A percentile compares a stretch with the other conserved stretches of the same genome.
Evolutionary conservation across 495 filamentous ascomycete species (phyloP).

Genomic region (Terfezia claveryi): DNA sequence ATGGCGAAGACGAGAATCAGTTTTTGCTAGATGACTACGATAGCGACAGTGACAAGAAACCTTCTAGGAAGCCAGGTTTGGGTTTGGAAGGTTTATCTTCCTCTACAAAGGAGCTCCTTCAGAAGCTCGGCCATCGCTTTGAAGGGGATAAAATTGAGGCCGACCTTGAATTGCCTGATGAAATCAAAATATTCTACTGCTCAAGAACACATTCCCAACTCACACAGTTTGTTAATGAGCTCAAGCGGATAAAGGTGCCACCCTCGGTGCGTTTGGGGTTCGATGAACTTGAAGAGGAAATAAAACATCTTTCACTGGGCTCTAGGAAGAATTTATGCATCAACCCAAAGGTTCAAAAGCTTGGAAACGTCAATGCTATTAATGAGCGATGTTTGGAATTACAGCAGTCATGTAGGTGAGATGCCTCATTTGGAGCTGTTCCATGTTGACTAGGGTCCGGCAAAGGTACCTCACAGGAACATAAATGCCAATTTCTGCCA

Average conservation of each 20-base stretch:
- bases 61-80: conserved; percentile 5
- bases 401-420: conserved; percentile 42
- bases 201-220: conserved; percentile 91
- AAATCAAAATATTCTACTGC: conserved; percentile 74
- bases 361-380: conserved; percentile 58
- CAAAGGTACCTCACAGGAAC: conserved; percentile 28
- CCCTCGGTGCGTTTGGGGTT: conserved; percentile 25
- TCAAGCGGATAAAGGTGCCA: conserved; percentile 62
- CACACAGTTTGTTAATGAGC: conserved; percentile 77
- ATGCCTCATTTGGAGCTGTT: background rate
- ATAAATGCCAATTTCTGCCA: conserved; percentile 60
- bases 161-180: conserved; percentile 31
- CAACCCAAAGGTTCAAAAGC: conserved; percentile 51
- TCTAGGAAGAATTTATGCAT: conserved; percentile 88
- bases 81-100: conserved; percentile 31
- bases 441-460: background rate
- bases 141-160: conserved; percentile 25
- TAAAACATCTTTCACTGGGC: conserved; percentile 75
- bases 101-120: conserved; percentile 41
- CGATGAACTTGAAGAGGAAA: conserved; percentile 28
- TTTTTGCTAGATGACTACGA: conserved; percentile 67
- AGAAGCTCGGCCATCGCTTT: conserved; percentile 27
- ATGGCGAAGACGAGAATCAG: conserved; percentile 39
- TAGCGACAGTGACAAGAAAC: conserved; percentile 34
- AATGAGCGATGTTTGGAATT: conserved; percentile 89